phyloP scores from a whole-genome alignment of 306 rosid species.

The Sicyos baderoa region DNA sequence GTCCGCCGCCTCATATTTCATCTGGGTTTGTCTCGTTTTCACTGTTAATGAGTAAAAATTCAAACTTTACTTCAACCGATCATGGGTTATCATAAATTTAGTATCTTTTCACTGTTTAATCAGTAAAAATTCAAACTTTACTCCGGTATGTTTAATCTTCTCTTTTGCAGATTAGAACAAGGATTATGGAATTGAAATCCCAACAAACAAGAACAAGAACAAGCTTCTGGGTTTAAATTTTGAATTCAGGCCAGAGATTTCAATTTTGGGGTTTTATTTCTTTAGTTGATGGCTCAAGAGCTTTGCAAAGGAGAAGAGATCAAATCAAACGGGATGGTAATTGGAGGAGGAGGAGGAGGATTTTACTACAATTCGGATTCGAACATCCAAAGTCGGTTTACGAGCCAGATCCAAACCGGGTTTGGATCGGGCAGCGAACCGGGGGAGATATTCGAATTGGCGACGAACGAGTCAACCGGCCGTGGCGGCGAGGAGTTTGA shows the following conservation, averaged over 20 bases:
- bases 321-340: slow-evolving; percentile 36
- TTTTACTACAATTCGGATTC: slow-evolving; percentile 42
- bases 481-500: background rate
- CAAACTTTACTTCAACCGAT: background rate
- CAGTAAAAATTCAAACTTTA: too few species aligned
- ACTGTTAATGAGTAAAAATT: background rate
- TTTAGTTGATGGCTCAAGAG: slow-evolving; percentile 40
- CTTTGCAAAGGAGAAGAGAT: slow-evolving; percentile 33
- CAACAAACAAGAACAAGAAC: background rate
- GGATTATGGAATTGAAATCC: slow-evolving; percentile 11
- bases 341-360: slow-evolving; percentile 31
- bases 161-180: slow-evolving; percentile 1
- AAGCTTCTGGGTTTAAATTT: background rate
- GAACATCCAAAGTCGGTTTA: slow-evolving; percentile 35
- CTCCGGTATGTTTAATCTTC: background rate
- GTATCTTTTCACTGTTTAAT: too few species aligned
- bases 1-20: background rate
- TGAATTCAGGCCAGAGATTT: background rate
- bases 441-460: slow-evolving; percentile 60
- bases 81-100: background rate
- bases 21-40: background rate
- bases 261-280: background rate
- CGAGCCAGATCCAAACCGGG: slow-evolving; percentile 52
- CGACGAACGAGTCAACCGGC: background rate
- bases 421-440: slow-evolving; percentile 50